Evolutionary conservation across 257 asterid species (phyloP).

Genomic region (Nicotiana tabacum): DNA sequence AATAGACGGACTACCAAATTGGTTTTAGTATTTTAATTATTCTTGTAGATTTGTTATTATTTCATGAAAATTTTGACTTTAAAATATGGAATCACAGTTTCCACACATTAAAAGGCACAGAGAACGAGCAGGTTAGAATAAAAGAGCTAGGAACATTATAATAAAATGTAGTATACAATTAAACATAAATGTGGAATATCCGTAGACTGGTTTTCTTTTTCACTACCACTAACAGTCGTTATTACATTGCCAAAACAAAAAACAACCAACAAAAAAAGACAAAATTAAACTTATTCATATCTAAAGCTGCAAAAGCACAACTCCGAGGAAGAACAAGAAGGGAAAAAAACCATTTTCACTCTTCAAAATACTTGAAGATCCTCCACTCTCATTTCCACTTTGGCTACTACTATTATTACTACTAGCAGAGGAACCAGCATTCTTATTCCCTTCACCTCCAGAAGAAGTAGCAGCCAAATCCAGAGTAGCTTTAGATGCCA

Average conservation of each 20-base stretch:
- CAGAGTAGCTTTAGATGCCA: conserved; percentile 37
- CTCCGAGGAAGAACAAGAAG: background rate
- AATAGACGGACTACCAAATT: no score
- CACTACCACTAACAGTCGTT: background rate
- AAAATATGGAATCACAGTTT: no score
- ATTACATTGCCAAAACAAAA: background rate
- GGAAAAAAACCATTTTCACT: background rate
- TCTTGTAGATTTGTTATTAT: no score
- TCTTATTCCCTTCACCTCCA: background rate
- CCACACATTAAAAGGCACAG: no score
- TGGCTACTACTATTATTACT: background rate
- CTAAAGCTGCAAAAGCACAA: background rate
- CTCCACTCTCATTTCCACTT: background rate
- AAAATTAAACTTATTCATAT: background rate
- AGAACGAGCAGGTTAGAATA: background rate
- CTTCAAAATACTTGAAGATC: background rate
- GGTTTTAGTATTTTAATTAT: no score
- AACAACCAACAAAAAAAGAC: background rate
- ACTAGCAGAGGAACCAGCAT: background rate
- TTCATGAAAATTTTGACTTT: no score
- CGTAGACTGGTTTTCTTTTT: background rate
- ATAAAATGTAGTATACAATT: background rate
- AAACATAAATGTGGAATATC: background rate
- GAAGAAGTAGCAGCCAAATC: conserved; percentile 17
- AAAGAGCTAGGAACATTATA: background rate